Evolutionary conservation across 73 alveolate species (phyloP).

Genomic region (Symbiodinium pilosum): DNA sequence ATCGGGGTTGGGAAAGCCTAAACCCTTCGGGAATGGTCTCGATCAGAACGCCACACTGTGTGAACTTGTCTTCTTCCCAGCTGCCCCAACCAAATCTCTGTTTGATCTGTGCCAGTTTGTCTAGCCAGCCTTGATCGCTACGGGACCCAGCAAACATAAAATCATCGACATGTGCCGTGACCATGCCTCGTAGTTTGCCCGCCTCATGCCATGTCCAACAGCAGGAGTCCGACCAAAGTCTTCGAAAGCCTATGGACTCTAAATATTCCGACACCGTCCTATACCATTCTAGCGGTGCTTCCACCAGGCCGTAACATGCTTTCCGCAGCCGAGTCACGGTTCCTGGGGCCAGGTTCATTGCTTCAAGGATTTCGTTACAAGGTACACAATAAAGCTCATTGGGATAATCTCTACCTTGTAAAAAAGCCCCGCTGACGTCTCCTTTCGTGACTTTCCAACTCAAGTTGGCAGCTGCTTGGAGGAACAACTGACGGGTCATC

Average conservation of each 20-base stretch:
- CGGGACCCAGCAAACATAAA: background rate
- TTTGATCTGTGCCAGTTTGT: background rate
- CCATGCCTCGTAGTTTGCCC: background rate
- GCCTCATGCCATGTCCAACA: background rate
- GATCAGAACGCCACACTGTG: conserved; percentile 19
- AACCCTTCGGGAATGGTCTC: background rate
- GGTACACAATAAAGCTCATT: background rate
- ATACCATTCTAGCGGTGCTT: conserved; percentile 57
- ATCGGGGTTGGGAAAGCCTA: background rate
- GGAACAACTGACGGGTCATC: background rate
- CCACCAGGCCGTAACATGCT: conserved; percentile 9
- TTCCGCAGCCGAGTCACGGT: background rate
- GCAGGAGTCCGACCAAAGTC: background rate
- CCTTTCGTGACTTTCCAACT: background rate
- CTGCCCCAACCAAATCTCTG: background rate
- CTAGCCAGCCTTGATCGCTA: background rate
- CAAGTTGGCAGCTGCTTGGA: background rate
- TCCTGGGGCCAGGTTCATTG: background rate
- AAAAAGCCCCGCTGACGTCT: conserved; percentile 21
- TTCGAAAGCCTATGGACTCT: background rate
- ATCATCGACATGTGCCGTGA: conserved; percentile 23
- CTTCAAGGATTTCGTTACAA: background rate
- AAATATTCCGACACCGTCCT: background rate
- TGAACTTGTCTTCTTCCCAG: background rate
- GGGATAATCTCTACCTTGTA: background rate